These are phyloP conservation scores for Entomortierella chlamydospora DNA, from an alignment of 192 early-diverging fungal genomes.

Conservation along the genomic window DNA sequence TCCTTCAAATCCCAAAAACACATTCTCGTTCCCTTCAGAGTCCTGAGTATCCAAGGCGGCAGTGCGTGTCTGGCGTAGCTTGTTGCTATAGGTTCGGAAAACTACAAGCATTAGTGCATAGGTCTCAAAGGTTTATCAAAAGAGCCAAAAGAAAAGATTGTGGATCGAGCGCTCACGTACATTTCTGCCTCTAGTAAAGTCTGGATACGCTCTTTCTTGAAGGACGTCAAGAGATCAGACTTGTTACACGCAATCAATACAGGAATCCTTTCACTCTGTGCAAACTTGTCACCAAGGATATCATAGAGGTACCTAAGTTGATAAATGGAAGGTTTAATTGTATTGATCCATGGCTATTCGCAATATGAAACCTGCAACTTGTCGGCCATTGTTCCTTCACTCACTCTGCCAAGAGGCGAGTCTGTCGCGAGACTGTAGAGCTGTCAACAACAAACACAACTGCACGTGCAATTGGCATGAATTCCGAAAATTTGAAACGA, in stretches of 20 bases:
- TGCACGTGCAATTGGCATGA: constrained; percentile 72
- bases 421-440: constrained; percentile 62
- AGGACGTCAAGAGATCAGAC: constrained; percentile 77
- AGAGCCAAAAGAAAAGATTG: no score
- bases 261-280: constrained; percentile 68
- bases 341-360: no score
- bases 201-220: constrained; percentile 75
- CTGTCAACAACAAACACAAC: constrained; percentile 87
- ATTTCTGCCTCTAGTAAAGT: constrained; percentile 81
- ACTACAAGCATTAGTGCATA: no score
- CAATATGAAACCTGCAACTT: no score
- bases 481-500: constrained; percentile 78
- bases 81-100: constrained; percentile 59
- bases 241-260: constrained; percentile 89
- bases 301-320: constrained; percentile 76
- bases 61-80: constrained; percentile 72
- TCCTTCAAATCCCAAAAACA: constrained; percentile 84
- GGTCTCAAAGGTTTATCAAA: no score
- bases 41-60: constrained; percentile 74
- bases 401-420: constrained; percentile 75
- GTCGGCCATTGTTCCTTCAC: background rate
- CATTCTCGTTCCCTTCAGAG: constrained; percentile 68
- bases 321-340: no score
- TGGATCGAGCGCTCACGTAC: no score
- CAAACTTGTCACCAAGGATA: constrained; percentile 73